These are phyloP conservation scores for Penicillium arizonense DNA, from an alignment of 495 filamentous ascomycete genomes.

Conservation along the genomic window DNA sequence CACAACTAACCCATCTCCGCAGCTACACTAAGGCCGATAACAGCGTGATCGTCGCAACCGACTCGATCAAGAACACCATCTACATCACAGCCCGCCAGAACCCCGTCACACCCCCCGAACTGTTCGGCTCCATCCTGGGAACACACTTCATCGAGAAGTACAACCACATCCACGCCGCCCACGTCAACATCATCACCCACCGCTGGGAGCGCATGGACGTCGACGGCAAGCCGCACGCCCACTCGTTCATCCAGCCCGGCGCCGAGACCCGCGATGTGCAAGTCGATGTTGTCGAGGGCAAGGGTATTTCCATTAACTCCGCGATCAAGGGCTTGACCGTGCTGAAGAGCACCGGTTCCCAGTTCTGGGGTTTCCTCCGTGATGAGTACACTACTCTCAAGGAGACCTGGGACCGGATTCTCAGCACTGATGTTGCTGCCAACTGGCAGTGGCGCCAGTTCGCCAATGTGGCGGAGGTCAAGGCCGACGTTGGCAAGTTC, in stretches of 20 bases:
- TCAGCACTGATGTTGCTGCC: constrained; percentile 87
- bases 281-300: constrained; percentile 49
- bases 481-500: constrained; percentile 62
- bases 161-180: constrained; percentile 77
- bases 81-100: constrained; percentile 93
- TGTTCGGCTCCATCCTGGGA: constrained; percentile 80
- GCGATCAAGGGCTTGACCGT: constrained; percentile 75
- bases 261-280: constrained; percentile 69
- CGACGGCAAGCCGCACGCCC: constrained; percentile 90
- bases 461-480: constrained; percentile 63
- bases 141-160: constrained; percentile 88
- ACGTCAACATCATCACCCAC: constrained; percentile 79
- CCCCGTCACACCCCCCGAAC: constrained; percentile 89
- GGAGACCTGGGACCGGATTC: constrained; percentile 91
- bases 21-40: constrained; percentile 95
- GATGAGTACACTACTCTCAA: constrained; percentile 89
- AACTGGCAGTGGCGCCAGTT: constrained; percentile 83
- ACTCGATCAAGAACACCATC: constrained; percentile 97
- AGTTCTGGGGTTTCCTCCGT: constrained; percentile 89
- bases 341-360: constrained; percentile 95
- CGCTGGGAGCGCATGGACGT: constrained; percentile 89
- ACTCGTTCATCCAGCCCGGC: constrained; percentile 91
- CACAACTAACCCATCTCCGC: constrained; percentile 9
- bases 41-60: constrained; percentile 90
- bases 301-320: constrained; percentile 71